Percentiles rank a stretch among this genome's conserved stretches.
phyloP scores from a whole-genome alignment of 345 rosid species.

The Dovyalis caffra region DNA sequence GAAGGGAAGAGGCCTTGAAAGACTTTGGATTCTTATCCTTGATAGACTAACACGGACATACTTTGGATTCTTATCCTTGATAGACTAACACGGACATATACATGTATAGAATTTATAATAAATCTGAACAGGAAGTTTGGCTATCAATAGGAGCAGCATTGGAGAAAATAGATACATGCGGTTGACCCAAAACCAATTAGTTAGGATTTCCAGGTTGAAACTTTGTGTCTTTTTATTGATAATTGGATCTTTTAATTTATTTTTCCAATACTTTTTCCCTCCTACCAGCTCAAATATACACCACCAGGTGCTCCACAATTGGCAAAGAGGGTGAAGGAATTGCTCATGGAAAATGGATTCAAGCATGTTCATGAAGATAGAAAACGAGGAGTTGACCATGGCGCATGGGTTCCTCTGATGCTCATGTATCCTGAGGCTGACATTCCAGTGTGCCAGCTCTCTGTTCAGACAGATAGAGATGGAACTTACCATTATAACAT shows the following conservation, averaged over 20 bases:
- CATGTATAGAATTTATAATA: background rate
- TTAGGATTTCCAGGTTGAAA: background rate
- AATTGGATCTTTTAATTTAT: background rate
- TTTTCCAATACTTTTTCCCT: background rate
- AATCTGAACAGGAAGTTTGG: background rate
- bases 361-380: slow-evolving; percentile 57
- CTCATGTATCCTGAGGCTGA: slow-evolving; percentile 92
- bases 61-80: too few species aligned
- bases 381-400: slow-evolving; percentile 85
- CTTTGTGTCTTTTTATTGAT: background rate
- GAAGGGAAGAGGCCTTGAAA: background rate
- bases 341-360: slow-evolving; percentile 55
- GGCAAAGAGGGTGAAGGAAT: slow-evolving; percentile 72
- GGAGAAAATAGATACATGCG: background rate
- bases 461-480: slow-evolving; percentile 55
- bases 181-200: background rate
- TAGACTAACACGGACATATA: background rate
- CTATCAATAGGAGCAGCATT: background rate
- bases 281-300: slow-evolving; percentile 68
- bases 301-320: slow-evolving; percentile 89
- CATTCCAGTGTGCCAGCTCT: slow-evolving; percentile 82
- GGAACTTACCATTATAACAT: slow-evolving; percentile 73
- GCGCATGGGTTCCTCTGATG: slow-evolving; percentile 94
- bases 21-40: background rate
- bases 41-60: background rate